Percentiles rank a stretch among this genome's conserved stretches.
phyloP scores from a whole-genome alignment of 768 basidiomycete genomes.

The Phylloporus sp. region DNA sequence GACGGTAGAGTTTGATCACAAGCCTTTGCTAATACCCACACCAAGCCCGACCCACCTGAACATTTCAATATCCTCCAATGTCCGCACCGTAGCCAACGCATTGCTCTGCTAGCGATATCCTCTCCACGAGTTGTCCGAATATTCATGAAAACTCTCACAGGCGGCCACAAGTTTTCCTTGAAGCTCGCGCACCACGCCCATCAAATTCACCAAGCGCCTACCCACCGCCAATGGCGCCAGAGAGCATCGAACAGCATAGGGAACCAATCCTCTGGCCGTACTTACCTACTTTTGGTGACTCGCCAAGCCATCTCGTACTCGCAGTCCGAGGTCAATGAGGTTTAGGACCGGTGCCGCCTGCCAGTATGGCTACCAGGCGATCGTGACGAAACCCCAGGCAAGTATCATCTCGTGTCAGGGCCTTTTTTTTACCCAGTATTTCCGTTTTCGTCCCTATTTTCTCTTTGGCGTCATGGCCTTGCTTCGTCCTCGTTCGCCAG shows the following conservation, averaged over 20 bases:
- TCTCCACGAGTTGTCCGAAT: slow-evolving; percentile 17
- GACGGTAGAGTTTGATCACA: slow-evolving; percentile 27
- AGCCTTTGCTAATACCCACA: slow-evolving; percentile 23
- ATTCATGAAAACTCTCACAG: slow-evolving; percentile 12
- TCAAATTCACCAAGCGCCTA: slow-evolving; percentile 3
- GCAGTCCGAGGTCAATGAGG: slow-evolving; percentile 6
- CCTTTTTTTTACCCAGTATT: slow-evolving; percentile 7
- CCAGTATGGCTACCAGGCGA: slow-evolving; percentile 1
- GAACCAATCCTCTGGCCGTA: neutral
- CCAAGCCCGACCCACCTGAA: slow-evolving; percentile 16
- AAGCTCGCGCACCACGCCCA: slow-evolving; percentile 7
- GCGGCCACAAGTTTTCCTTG: slow-evolving; percentile 27
- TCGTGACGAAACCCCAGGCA: slow-evolving; percentile 1
- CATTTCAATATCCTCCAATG: slow-evolving; percentile 15
- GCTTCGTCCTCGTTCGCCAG: slow-evolving; percentile 20
- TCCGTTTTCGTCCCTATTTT: slow-evolving; percentile 1
- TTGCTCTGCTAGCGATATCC: slow-evolving; percentile 6
- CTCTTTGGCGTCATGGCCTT: slow-evolving; percentile 14
- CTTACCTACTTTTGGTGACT: neutral
- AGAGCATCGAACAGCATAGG: neutral
- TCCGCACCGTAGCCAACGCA: slow-evolving; percentile 25
- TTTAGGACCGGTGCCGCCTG: neutral
- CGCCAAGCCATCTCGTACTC: neutral
- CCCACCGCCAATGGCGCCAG: slow-evolving; percentile 4
- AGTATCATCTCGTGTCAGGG: slow-evolving; percentile 4